Evolutionary conservation across 2,329 filamentous ascomycete genomes (phyloP), one percentile per base, ranked within the genome.

Genomic region (Sporothrix protearum): DNA sequence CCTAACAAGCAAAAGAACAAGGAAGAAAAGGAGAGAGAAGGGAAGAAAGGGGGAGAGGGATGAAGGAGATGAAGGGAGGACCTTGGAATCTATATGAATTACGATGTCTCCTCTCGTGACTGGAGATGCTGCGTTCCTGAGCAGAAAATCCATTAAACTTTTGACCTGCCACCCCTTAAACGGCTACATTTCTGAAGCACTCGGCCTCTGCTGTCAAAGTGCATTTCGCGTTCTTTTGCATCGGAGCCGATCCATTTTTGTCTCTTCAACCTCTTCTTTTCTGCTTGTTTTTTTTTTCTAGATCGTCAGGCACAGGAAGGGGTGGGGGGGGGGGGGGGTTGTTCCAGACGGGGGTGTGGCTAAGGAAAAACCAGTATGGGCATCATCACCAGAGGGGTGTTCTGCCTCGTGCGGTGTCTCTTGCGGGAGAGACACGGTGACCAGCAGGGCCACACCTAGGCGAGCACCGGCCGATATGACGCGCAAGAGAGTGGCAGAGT

Each of bases 141-240:
- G 25, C 61, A 36, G 19, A 25, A 68, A 51, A 39, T 22, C 53
- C 3, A 51, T 68, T 66, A 51, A 64, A 22, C 49, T 53, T 28
- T 66, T 33, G 63, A 71, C 66, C 71, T 45, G 71, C 71, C 71
- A 72, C 71, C 68, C 71, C 68, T 72, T 72, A 28, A 70, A 72
- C 71, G 71, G 67, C 71, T 66, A 51, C 71, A 72, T 72, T 66
- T 72, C 67, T 72, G 67, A 66, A 67, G 14, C 25, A 47, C 51
- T 59, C 30, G 28, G 22, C 19, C 9, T 19, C 30, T 39, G n/a
- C 66, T 53, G 49, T 25, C 30, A 42, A 28, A 55, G 30, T 19
- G n/a, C 14, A 16, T n/a, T 10, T 51, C 8, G 33, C 6, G 28
- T 12, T 45, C 67, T 28, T 42, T 25, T 69, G 67, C 45, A 10